Evolutionary conservation across 352 stramenopile genomes (phyloP).

Genomic region (Phytopythium ostracodes): DNA sequence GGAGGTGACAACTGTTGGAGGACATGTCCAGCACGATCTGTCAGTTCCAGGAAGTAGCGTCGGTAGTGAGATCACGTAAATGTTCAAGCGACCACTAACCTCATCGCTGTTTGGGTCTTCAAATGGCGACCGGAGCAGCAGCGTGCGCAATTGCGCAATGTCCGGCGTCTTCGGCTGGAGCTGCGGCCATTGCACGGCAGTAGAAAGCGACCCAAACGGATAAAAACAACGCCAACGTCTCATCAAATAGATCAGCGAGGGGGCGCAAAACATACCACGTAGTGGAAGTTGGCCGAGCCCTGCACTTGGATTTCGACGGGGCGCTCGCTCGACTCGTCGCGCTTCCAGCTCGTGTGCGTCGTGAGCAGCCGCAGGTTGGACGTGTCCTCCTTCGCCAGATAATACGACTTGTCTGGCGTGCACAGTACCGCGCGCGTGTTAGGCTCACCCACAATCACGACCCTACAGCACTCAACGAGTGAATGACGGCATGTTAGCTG

Average conservation of each 20-base stretch:
- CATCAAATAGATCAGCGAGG: no score
- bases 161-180: slow-evolving; percentile 62
- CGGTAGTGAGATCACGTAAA: not conserved
- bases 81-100: not conserved
- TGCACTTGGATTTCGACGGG: slow-evolving; percentile 39
- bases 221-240: no score
- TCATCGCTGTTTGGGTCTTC: slow-evolving; percentile 23
- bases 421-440: slow-evolving; percentile 65
- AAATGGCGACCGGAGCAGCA: slow-evolving; percentile 65
- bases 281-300: slow-evolving; percentile 61
- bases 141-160: slow-evolving; percentile 34
- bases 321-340: slow-evolving; percentile 14
- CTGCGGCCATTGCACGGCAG: slow-evolving; percentile 30
- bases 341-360: slow-evolving; percentile 46
- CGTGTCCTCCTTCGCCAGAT: slow-evolving; percentile 75
- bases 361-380: slow-evolving; percentile 78
- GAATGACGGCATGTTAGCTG: not conserved
- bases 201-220: not conserved
- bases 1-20: not conserved
- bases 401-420: slow-evolving; percentile 64
- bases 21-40: not conserved
- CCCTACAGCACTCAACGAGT: slow-evolving; percentile 13
- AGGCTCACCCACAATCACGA: slow-evolving; percentile 62
- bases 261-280: no score
- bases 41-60: not conserved